phyloP scores from a whole-genome alignment of 1,284 basidiomycete species.

The Bjerkandera adusta region DNA sequence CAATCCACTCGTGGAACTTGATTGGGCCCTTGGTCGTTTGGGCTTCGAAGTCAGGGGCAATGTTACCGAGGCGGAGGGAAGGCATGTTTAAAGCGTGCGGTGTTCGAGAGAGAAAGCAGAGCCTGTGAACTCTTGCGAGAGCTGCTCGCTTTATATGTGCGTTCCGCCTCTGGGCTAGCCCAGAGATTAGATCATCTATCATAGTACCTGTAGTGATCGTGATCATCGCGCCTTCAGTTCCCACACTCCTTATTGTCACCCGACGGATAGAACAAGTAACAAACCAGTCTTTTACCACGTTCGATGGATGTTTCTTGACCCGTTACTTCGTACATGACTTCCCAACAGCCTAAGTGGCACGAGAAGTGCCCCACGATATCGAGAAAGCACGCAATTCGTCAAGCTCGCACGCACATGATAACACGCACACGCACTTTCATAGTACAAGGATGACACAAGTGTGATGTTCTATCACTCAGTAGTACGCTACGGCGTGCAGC shows the following conservation, averaged over 20 bases:
- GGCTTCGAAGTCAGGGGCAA: slow-evolving; percentile 82
- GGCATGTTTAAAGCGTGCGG: slow-evolving; percentile 34
- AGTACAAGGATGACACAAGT: slow-evolving; percentile 4
- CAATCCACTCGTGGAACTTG: slow-evolving; percentile 92
- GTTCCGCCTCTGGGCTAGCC: background rate
- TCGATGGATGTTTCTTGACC: no score
- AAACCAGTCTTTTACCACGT: background rate
- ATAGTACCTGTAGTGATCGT: slow-evolving; percentile 16
- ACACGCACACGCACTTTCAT: background rate
- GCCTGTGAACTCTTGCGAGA: background rate
- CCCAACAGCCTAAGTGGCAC: slow-evolving; percentile 4
- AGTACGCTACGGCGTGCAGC: slow-evolving; percentile 89
- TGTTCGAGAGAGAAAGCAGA: slow-evolving; percentile 2
- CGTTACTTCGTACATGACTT: no score
- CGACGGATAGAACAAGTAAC: background rate
- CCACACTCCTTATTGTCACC: slow-evolving; percentile 30
- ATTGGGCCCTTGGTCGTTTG: slow-evolving; percentile 77
- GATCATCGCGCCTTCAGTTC: slow-evolving; percentile 47
- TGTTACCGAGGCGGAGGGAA: slow-evolving; percentile 71
- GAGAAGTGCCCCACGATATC: slow-evolving; percentile 14
- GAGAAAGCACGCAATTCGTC: slow-evolving; percentile 14
- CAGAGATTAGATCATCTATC: slow-evolving; percentile 12
- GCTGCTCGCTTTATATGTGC: slow-evolving; percentile 6
- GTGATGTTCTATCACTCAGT: slow-evolving; percentile 41
- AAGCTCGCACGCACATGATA: background rate